phyloP scores from a whole-genome alignment of 2,329 filamentous ascomycete genomes.

The Corinectria fuckeliana region DNA sequence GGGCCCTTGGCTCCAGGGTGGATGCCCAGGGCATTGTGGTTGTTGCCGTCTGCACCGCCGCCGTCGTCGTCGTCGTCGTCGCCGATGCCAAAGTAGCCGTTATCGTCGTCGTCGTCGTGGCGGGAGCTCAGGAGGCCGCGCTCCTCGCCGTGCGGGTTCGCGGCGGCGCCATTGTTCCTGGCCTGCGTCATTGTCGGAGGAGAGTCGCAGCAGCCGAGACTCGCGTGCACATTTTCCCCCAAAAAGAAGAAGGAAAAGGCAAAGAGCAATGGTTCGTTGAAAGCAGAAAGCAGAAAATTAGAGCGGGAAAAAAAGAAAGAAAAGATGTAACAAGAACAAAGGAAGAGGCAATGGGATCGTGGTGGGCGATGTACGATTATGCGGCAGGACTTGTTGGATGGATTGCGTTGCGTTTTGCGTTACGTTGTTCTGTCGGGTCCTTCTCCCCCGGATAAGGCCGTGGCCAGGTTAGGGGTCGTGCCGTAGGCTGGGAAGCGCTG shows the following conservation, averaged over 20 bases:
- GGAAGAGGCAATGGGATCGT: background rate
- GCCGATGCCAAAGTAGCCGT: constrained; percentile 37
- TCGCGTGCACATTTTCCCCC: constrained; percentile 38
- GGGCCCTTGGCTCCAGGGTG: constrained; percentile 22
- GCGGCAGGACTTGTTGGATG: background rate
- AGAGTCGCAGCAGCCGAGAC: constrained; percentile 27
- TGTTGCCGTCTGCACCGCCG: constrained; percentile 15
- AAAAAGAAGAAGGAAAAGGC: background rate
- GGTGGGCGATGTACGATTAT: background rate
- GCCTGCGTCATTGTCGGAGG: constrained; percentile 42
- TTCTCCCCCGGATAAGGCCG: constrained; percentile 34
- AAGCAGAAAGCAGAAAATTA: no score
- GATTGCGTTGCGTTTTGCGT: constrained; percentile 18
- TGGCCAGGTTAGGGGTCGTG: background rate
- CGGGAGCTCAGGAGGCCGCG: constrained; percentile 39
- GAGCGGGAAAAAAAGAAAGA: background rate
- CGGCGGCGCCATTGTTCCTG: constrained; percentile 40
- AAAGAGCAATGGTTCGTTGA: no score
- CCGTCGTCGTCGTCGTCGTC: constrained; percentile 21
- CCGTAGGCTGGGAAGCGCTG: constrained; percentile 27
- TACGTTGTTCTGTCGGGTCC: constrained; percentile 11
- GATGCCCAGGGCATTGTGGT: constrained; percentile 25
- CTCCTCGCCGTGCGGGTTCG: constrained; percentile 42
- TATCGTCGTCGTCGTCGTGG: constrained; percentile 33
- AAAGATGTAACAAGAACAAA: background rate